Base-by-base conservation (phyloP, 805 yeast genomes). In the Saccharomyces jurei region DNA sequence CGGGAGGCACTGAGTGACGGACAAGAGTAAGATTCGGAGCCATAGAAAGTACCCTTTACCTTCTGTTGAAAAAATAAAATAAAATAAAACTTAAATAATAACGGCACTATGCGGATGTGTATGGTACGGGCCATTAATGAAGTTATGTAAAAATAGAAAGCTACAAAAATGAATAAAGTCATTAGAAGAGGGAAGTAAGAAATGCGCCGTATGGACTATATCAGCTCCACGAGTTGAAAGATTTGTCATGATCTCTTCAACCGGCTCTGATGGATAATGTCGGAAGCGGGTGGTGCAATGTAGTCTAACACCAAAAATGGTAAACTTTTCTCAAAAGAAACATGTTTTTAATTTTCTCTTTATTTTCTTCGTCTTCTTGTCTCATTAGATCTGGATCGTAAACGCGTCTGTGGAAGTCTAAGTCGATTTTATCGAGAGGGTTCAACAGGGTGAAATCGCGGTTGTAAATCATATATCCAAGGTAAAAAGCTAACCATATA, bases 401-500 rank as follows among this genome's bases (percentile, higher is more conserved):
- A 6, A 60, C 49, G 17, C 72, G 69, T 68, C 81, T 72, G 44
- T 77, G 77, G 26, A 72, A 63, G 52, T 75, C 77, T 44, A 77
- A 65, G 61, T 77, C 80, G 29, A 77, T 68, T 41, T 75, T 74
- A 13, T 65, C 61, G 17, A 70, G 65, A 13, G 63, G 69, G 41
- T 71, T 67, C 58, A 71, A 59, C 29, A 73, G 62, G 5, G 60
- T 60, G 53, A 60, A 71, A 49, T 74, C 71, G 51, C 71, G 69
- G 49, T 67, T 71, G 67, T 72, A 78, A 11, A 79, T 31, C 74
- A 81, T 82, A 70, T 79, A 81, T n/a, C 73, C 75, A 26, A 81
- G 44, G 64, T 77, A 82, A 60, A 72, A 76, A 6, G 65, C 73
- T 0, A 73, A 8, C 58, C 78, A 71, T 22, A 78, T 74, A 2